phyloP scores from a whole-genome alignment of 2,329 filamentous ascomycete species.

The Xylariaceae sp. region DNA sequence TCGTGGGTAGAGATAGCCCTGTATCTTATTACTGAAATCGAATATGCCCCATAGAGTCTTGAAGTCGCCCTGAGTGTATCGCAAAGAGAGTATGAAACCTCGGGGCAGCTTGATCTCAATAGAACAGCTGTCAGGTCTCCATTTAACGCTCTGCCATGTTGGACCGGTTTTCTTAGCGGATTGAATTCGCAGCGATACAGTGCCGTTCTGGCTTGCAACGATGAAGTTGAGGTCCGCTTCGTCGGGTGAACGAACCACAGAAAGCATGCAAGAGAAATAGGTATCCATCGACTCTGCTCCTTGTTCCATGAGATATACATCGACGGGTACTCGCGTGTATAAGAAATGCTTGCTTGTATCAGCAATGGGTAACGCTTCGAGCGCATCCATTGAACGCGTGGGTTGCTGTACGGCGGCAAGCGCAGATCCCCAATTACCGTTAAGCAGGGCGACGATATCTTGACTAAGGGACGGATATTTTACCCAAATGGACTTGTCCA shows the following conservation, averaged over 20 bases:
- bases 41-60: slow-evolving; percentile 75
- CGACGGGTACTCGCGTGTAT: slow-evolving; percentile 72
- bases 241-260: slow-evolving; percentile 64
- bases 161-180: slow-evolving; percentile 61
- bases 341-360: slow-evolving; percentile 70
- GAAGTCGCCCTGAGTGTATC: slow-evolving; percentile 72
- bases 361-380: slow-evolving; percentile 69
- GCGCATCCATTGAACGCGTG: slow-evolving; percentile 46
- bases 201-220: slow-evolving; percentile 73
- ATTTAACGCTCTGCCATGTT: slow-evolving; percentile 76
- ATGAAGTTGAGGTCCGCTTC: slow-evolving; percentile 67
- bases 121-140: slow-evolving; percentile 62
- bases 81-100: slow-evolving; percentile 67
- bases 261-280: slow-evolving; percentile 68
- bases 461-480: slow-evolving; percentile 69
- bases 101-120: slow-evolving; percentile 68
- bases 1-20: slow-evolving; percentile 62
- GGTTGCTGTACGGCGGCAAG: slow-evolving; percentile 45
- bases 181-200: slow-evolving; percentile 70
- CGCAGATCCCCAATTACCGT: slow-evolving; percentile 52
- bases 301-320: slow-evolving; percentile 68
- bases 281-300: slow-evolving; percentile 64
- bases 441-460: slow-evolving; percentile 65
- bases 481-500: slow-evolving; percentile 78
- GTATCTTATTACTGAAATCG: slow-evolving; percentile 74